These are phyloP conservation scores for Teunomyces atbi DNA, from an alignment of 805 yeast species.

Conservation along the genomic window DNA sequence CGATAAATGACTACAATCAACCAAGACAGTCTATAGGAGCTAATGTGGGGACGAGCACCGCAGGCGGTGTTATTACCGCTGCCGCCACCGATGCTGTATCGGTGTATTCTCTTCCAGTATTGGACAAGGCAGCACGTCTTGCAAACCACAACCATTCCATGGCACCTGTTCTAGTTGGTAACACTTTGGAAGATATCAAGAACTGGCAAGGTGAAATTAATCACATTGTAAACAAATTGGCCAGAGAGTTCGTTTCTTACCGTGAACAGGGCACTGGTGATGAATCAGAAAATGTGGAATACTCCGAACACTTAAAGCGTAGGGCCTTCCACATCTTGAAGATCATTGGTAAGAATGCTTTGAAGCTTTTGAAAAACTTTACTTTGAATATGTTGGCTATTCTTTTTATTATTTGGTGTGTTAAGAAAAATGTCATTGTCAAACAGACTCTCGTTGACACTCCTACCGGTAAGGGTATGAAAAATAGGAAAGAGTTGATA, in stretches of 20 bases:
- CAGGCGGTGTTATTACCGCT: constrained; percentile 8
- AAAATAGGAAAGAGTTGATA: constrained; percentile 35
- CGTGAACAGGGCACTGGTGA: constrained; percentile 5
- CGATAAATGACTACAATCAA: constrained; percentile 35
- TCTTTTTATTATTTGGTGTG: constrained; percentile 41
- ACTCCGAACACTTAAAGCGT: constrained; percentile 19
- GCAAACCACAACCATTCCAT: not conserved
- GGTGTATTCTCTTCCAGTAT: constrained; percentile 13
- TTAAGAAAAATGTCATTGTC: constrained; percentile 40
- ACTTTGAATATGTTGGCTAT: constrained; percentile 35
- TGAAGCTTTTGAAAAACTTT: constrained; percentile 32
- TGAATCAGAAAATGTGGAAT: constrained; percentile 15
- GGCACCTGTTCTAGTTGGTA: not conserved
- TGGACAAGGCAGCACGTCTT: constrained; percentile 3
- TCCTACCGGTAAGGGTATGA: constrained; percentile 18
- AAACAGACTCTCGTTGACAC: constrained; percentile 38
- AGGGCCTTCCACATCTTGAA: constrained; percentile 22
- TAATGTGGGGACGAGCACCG: constrained; percentile 8
- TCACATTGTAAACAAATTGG: constrained; percentile 43
- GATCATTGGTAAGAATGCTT: constrained; percentile 26
- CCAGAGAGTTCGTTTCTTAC: constrained; percentile 31
- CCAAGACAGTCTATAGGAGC: constrained; percentile 23
- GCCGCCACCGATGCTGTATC: constrained; percentile 12
- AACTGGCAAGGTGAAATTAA: constrained; percentile 57
- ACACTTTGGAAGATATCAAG: constrained; percentile 39